Evolutionary conservation across 768 basidiomycete species (phyloP).

Genomic region (Botryobasidium botryosum): DNA sequence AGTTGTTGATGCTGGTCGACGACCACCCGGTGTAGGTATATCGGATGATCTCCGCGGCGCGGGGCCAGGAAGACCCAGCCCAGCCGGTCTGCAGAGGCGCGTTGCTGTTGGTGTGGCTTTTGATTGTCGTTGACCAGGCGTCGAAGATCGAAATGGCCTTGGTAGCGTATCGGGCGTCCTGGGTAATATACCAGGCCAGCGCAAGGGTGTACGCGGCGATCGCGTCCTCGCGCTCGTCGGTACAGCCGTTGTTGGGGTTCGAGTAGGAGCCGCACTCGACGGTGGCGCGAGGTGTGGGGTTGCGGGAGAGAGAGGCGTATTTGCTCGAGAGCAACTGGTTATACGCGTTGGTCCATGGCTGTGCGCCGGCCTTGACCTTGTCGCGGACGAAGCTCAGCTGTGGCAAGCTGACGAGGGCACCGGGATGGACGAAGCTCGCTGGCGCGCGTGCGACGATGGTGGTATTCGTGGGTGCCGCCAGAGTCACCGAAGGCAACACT

Average conservation of each 20-base stretch:
- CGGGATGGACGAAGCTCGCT: too few relatives aligned
- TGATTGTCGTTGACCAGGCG: neutral
- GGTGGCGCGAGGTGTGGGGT: neutral
- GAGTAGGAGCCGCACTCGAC: conserved; percentile 5
- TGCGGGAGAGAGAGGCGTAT: neutral
- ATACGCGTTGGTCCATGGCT: too few relatives aligned
- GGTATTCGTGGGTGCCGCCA: too few relatives aligned
- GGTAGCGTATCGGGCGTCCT: neutral
- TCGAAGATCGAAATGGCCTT: conserved; percentile 3
- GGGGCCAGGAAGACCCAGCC: neutral
- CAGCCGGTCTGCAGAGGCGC: conserved; percentile 6
- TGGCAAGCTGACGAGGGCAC: too few relatives aligned
- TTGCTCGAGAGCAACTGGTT: too few relatives aligned
- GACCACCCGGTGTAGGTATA: neutral
- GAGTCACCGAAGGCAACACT: too few relatives aligned
- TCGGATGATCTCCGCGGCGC: conserved; percentile 5
- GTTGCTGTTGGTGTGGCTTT: conserved; percentile 2
- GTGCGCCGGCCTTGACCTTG: too few relatives aligned
- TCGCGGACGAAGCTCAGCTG: too few relatives aligned
- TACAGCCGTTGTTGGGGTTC: conserved; percentile 4
- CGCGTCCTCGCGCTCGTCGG: conserved; percentile 1
- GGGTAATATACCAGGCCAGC: conserved; percentile 1
- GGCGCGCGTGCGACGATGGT: too few relatives aligned
- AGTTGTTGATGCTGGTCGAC: neutral
- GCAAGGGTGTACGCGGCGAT: conserved; percentile 1